Base-by-base conservation (phyloP, 345 rosid species). In the Pelargonium nanum region DNA sequence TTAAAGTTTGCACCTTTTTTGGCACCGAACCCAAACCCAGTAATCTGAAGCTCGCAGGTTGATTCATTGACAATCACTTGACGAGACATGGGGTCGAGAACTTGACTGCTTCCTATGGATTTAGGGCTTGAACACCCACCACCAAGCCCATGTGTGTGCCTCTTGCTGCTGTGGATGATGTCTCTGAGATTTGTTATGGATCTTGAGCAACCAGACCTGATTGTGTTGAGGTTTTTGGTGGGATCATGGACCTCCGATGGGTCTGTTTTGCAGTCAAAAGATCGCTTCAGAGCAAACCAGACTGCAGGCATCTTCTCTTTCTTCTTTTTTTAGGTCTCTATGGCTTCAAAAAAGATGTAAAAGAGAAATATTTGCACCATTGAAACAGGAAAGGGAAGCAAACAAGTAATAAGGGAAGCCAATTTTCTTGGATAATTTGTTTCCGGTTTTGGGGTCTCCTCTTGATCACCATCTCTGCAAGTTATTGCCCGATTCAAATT, bases 221-320 rank as follows among this genome's bases (percentile, higher is more conserved):
- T 65, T 28, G 50, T 19, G 58, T 56, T 10, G 56, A 59, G 63
- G 59, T 66, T 65, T 2, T 40, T 68, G 24, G 22, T 53, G n/a
- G 80, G 78, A 57, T 76, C 75, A 20, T 62, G 51, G 34, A 54
- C 76, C 51, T 71, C 74, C 0, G 77, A 15, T 40, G 66, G 62
- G 56, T 77, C 67, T 51, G 79, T 23, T 51, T 66, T 74, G 73
- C 93, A 82, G 60, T 68, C 66, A 24, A 80, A 19, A 16, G 83
- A 72, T 64, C 65, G 79, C 68, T 80, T 82, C 40, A 86, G 53
- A 67, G 74, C 66, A 59, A 67, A 57, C 89, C 84, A 86, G 61
- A 73, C 62, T 28, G 70, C 61, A 57, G 60, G 71, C 82, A 78
- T 79, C 57, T 67, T 71, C 48, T 58, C 28, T n/a, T 19, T 17